Conservation (phyloP, 139 green algal genomes). For the Mychonastes homosphaera region DNA sequence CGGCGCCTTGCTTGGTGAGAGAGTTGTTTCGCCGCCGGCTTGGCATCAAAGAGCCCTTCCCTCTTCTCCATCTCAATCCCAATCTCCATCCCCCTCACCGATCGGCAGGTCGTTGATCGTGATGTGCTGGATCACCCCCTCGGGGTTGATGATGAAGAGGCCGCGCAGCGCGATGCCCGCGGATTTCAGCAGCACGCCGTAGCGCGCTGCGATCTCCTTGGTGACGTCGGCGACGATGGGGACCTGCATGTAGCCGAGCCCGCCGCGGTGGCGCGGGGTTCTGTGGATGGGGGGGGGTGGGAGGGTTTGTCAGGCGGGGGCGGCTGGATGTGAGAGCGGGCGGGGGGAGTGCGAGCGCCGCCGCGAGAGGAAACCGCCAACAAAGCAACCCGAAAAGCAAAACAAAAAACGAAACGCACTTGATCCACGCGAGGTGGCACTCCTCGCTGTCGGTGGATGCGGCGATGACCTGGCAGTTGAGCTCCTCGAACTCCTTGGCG, state of each 20-base stretch:
- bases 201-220: conserved; percentile 41
- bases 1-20: conserved; percentile 14
- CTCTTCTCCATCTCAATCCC: background rate
- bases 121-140: conserved; percentile 37
- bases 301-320: no score
- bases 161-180: conserved; percentile 66
- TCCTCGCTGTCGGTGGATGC: conserved; percentile 71
- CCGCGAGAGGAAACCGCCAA: background rate
- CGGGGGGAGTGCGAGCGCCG: background rate
- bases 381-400: no score
- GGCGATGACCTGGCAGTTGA: conserved; percentile 66
- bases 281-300: conserved; percentile 4
- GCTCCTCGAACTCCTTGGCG: conserved; percentile 68
- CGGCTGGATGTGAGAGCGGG: background rate
- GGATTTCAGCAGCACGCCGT: conserved; percentile 63
- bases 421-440: conserved; percentile 75
- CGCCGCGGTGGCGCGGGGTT: conserved; percentile 55
- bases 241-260: conserved; percentile 72
- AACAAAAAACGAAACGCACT: no score
- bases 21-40: conserved; percentile 3
- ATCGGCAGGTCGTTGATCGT: conserved; percentile 86
- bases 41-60: no score
- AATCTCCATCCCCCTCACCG: background rate
- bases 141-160: conserved; percentile 76
- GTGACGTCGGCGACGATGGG: conserved; percentile 70